Evolutionary conservation across 2,329 filamentous ascomycete species (phyloP), one percentile per base, ranked within the genome.

Genomic region (Pleoardoris graminearum): DNA sequence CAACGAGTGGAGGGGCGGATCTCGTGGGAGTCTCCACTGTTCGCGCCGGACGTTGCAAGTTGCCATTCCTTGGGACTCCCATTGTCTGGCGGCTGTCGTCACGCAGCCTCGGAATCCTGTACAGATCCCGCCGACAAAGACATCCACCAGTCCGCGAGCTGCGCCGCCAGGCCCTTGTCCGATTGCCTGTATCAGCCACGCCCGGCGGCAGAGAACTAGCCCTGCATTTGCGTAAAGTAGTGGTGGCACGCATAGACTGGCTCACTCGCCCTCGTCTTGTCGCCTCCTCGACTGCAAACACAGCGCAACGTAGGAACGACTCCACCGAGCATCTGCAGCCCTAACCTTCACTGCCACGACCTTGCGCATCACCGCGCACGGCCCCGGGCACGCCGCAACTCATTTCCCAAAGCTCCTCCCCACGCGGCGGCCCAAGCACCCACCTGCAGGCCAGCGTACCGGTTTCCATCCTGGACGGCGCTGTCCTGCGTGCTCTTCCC

Each of bases 401-500:
- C 60, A 58, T 59, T 55, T 59, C 54, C 32, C 25, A 21, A 32
- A 52, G 44, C 25, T 41, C 25, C 47, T 54, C 53, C 48, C 48
- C 44, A 55, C 50, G 50, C 53, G 50, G 50, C 53, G 50, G 53
- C 51, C 50, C 50, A 57, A 57, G 50, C 46, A 55, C 55, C 60
- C 55, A 12, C 33, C 60, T n/a, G n/a, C n/a, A n/a, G 54, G 57
- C 59, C 59, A 58, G 35, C 49, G 59, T 39, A 49, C 58, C 54
- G 58, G 55, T 57, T 58, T 58, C 50, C 48, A 59, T 59, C 59
- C 55, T 61, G 53, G 57, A n/a, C 36, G 25, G 27, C 47, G 32
- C 52, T 14, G n/a, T 21, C 30, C 54, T 57, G 50, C 60, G 45
- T 52, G 48, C 52, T 33, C 17, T 33, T 47, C 53, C 5, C 14